Percentiles rank a stretch among this genome's conserved stretches.
These are phyloP conservation scores for Spongospora subterranea DNA, from an alignment of 208 protist species.

Conservation along the genomic window DNA sequence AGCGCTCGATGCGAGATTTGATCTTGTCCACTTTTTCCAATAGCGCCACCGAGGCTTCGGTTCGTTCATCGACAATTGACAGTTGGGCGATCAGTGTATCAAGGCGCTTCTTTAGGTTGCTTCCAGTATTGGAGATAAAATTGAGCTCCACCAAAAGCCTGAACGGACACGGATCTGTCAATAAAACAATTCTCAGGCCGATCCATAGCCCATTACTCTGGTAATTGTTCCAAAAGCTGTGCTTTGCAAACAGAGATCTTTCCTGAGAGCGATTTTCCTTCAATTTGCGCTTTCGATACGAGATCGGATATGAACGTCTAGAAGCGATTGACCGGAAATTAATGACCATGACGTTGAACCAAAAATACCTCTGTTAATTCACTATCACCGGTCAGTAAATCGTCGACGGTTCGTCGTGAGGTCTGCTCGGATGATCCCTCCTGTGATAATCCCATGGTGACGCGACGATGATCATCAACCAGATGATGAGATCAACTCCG, in stretches of 20 bases:
- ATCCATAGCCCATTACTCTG: neutral
- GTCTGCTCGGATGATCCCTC: no score
- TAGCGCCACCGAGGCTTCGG: neutral
- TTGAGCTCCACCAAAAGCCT: neutral
- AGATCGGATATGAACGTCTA: neutral
- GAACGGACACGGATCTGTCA: neutral
- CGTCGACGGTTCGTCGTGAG: no score
- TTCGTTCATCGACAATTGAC: conserved; percentile 4
- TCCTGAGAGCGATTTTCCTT: neutral
- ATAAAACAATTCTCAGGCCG: neutral
- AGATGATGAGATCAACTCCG: no score
- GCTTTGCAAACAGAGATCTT: neutral
- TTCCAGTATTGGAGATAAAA: neutral
- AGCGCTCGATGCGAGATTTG: conserved; percentile 16
- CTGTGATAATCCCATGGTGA: no score
- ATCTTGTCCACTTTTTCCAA: neutral
- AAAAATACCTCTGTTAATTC: no score
- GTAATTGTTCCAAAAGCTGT: neutral
- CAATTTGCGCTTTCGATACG: conserved; percentile 25
- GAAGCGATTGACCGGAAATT: no score
- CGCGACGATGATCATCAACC: no score
- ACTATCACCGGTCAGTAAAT: no score
- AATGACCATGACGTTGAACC: no score
- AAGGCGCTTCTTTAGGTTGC: neutral
- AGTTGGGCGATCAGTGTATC: neutral